phyloP scores from a whole-genome alignment of 441 rosid genomes.

The Omphalea diandra region DNA sequence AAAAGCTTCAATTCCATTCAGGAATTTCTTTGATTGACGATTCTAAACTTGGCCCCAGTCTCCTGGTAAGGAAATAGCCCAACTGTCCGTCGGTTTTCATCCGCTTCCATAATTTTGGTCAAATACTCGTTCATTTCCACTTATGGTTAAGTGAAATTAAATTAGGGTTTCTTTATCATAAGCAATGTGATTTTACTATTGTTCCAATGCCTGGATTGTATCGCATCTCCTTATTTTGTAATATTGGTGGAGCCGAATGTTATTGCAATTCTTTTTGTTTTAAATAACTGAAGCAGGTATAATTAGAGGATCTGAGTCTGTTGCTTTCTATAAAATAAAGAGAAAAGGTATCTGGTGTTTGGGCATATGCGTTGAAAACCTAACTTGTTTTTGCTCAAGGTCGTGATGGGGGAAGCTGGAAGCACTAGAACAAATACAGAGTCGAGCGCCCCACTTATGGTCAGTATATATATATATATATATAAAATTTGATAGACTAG shows the following conservation, averaged over 20 bases:
- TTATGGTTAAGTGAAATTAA: not conserved
- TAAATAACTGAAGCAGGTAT: not conserved
- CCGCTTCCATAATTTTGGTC: not conserved
- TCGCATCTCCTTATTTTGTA: not conserved
- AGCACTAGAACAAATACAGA: not conserved
- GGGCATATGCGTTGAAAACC: not conserved
- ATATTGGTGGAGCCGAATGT: not conserved
- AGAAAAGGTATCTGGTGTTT: not conserved
- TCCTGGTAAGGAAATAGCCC: not conserved
- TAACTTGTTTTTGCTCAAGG: not conserved
- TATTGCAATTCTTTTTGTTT: not conserved
- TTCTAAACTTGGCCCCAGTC: not conserved
- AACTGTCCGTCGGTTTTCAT: not conserved
- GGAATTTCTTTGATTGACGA: not conserved
- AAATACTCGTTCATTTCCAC: not conserved
- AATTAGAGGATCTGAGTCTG: not conserved
- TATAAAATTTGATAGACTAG: too few species aligned
- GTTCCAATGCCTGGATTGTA: not conserved
- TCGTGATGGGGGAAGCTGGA: not conserved
- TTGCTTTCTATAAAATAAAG: not conserved
- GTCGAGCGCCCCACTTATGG: not conserved
- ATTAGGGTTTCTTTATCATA: not conserved
- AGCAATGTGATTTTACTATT: not conserved
- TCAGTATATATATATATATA: too few species aligned
- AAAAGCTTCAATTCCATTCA: not conserved